Base-by-base conservation (phyloP, 345 rosid species). In the Pistacia vera region DNA sequence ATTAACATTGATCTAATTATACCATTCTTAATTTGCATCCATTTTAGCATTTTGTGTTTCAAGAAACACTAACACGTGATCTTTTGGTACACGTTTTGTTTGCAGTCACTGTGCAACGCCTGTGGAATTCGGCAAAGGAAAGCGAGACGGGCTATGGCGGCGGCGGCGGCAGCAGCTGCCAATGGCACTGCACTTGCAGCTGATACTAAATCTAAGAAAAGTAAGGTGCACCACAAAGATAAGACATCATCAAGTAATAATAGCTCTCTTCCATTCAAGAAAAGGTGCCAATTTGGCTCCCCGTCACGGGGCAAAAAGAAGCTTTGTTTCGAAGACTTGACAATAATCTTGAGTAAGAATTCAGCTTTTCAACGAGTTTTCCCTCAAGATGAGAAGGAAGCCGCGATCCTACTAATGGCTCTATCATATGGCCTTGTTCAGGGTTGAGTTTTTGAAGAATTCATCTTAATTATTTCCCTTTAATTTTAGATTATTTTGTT, bases 301-400 rank as follows among this genome's bases (percentile, higher is more conserved):
- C 78, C 75, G 35, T 64, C 78, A 1, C 77, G 75, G 44, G 58
- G 82, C 46, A 71, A 79, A n/a, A 88, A 83, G 78, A 87, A 88
- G 74, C 61, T 93, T 51, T 81, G 94, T 74, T 91, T 91, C 41
- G 97, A 93, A 81, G 99, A 93, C 38, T 88, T 91, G 81, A 83
- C 88, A 10, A 77, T 80, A 59, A 88, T 86, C 84, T 76, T 92
- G 85, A 90, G 90, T 79, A 89, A 91, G 76, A 87, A 85, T 72
- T 87, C 97, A 10, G 85, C 92, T 65, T 91, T 84, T 76, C 94
- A 90, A 66, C 82, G 81, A 81, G 89, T 91, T 80, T 95, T 93
- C 78, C 98, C 97, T 70, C 98, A 91, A 79, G 99, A 93, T 52
- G 99, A 95, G 85, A 93, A 93, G 82, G 98, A 95, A 84, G 99